Evolutionary conservation across 164 flowering plant genomes (phyloP).

Genomic region (Vitis labrusca): DNA sequence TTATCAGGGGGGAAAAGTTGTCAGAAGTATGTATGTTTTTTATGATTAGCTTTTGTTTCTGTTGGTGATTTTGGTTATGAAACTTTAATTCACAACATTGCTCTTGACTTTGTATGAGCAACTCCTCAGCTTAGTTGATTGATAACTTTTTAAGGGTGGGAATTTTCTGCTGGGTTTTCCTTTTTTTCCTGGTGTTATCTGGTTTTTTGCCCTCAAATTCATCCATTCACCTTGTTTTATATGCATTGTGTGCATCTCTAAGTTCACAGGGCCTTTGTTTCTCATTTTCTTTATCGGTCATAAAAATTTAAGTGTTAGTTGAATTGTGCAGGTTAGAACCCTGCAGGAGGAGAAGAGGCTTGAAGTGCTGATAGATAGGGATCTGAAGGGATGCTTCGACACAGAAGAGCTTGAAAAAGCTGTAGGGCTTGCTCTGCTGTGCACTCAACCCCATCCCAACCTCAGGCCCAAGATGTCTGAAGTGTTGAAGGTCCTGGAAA

Average conservation of each 20-base stretch:
- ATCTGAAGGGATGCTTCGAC: constrained; percentile 61
- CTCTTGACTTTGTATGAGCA: too few species aligned
- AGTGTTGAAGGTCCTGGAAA: constrained; percentile 67
- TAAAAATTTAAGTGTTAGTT: neutral
- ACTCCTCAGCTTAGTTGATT: too few species aligned
- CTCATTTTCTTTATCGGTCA: neutral
- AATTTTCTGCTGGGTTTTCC: too few species aligned
- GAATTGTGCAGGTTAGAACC: constrained; percentile 60
- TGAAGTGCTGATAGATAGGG: constrained; percentile 70
- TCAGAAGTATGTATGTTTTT: neutral
- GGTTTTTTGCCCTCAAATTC: too few species aligned
- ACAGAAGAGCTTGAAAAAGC: constrained; percentile 54
- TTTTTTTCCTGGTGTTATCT: too few species aligned
- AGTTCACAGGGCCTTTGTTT: too few species aligned
- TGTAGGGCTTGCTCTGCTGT: constrained; percentile 63
- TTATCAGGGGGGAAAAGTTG: neutral
- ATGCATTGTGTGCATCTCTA: too few species aligned
- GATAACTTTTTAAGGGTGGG: too few species aligned
- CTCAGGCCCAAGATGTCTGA: constrained; percentile 88
- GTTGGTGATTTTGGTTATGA: too few species aligned
- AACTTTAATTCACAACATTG: too few species aligned
- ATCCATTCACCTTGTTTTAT: too few species aligned
- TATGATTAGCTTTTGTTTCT: too few species aligned
- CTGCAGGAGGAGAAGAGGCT: constrained; percentile 65
- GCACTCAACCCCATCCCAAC: constrained; percentile 74